Evolutionary conservation across 306 rosid species (phyloP).

Genomic region (Potentilla sterilis): DNA sequence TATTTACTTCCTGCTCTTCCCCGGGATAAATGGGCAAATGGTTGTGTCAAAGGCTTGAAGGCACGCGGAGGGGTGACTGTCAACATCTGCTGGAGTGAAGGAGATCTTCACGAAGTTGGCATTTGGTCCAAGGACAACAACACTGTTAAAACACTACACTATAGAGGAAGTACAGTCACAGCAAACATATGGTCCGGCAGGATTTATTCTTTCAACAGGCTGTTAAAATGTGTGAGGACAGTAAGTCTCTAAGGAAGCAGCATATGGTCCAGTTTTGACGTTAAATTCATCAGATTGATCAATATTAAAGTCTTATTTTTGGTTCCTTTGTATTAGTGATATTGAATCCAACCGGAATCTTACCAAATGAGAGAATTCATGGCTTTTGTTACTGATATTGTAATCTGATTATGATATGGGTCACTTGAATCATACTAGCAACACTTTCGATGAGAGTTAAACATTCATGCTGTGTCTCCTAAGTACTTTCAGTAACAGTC

Average conservation of each 20-base stretch:
- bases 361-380: too few relatives aligned
- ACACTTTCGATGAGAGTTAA: too few relatives aligned
- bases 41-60: conserved; percentile 82
- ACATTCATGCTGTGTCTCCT: too few relatives aligned
- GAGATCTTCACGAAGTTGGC: conserved; percentile 66
- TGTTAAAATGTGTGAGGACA: conserved; percentile 47
- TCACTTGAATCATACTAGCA: too few relatives aligned
- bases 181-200: conserved; percentile 40
- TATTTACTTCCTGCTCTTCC: conserved; percentile 82
- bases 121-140: conserved; percentile 58
- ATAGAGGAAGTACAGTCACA: conserved; percentile 46
- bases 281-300: background rate
- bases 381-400: too few relatives aligned
- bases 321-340: background rate
- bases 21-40: conserved; percentile 68
- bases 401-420: too few relatives aligned
- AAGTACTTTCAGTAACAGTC: too few relatives aligned
- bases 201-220: conserved; percentile 56
- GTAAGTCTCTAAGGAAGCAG: conserved; percentile 15
- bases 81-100: conserved; percentile 77
- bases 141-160: conserved; percentile 41
- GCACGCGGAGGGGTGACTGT: conserved; percentile 74
- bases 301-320: background rate
- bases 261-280: background rate
- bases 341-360: background rate